Evolutionary conservation across 208 protist species (phyloP), one percentile per base, ranked within the genome.

Genomic region (Trypanosoma avium): DNA sequence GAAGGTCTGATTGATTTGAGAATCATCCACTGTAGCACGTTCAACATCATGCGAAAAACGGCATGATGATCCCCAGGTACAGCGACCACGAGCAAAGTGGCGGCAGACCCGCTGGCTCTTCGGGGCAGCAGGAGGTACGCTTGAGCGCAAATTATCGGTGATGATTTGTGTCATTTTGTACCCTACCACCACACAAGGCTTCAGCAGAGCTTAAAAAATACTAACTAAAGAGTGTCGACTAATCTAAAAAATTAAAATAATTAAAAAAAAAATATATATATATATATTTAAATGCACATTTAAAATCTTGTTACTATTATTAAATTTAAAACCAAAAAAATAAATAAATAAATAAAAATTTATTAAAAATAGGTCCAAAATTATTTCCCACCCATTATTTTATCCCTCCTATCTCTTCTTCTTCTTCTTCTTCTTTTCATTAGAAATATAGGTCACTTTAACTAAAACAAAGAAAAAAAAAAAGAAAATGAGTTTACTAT

Each of bases 1-100:
- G 15, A 59, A 68, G 1, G 48, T 26, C 22, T 45, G 52, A 27
- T 60, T 65, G 1, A 58, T 30, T 19, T 56, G 54, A 33, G 46
- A 2, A 33, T 77, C 62, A 54, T 72, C 62, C 22, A 50, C 30
- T 13, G 64, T 19, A 24, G 59, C 21, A 6, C 62, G 55, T 12
- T 68, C 55, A 1, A 67, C 63, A 27, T 77, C 71, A 38, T 81
- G 75, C 6, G 63, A 81, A 32, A 81, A 81, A 26, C 75, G 61
- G 55, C 75, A 81, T 1, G 67, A 68, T 19, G 60, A 45, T 33
- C 75, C 75, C 75, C 75, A 81, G 13, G 75, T 81, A 48, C 75
- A 81, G 19, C 75, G 75, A 8, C 75, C 75, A 19, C 70, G 50
- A 46, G 74, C 61, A 57, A 81, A 81, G 46, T 81, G 75, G 12